Conservation (phyloP, 331 rosid species). For the Acacia pycnantha region DNA sequence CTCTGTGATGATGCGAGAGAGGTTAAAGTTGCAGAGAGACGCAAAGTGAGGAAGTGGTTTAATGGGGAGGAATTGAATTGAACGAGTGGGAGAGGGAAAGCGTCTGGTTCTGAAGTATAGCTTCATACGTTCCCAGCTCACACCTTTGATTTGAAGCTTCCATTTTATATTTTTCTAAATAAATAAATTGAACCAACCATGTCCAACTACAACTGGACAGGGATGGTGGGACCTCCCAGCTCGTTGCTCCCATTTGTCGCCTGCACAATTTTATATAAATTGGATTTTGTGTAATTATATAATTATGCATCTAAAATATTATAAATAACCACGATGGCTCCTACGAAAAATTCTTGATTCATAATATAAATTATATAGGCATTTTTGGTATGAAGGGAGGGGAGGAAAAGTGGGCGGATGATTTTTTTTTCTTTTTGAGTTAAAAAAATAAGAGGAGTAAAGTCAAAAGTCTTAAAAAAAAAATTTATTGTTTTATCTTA, state of each 20-base stretch:
- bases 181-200: background rate
- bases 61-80: background rate
- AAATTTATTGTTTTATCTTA: no score
- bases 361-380: no score
- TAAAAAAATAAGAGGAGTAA: no score
- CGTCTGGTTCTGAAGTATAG: background rate
- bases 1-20: background rate
- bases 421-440: no score
- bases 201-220: background rate
- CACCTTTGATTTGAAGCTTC: conserved; percentile 12
- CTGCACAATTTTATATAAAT: background rate
- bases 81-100: background rate
- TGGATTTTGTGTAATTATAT: background rate
- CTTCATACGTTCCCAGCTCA: background rate
- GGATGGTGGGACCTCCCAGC: conserved; percentile 28
- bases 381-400: no score
- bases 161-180: background rate
- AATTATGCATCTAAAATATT: background rate
- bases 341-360: no score
- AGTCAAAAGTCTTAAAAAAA: no score
- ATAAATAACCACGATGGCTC: no score
- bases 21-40: background rate
- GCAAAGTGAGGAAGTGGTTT: background rate
- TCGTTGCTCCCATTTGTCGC: conserved; percentile 11
- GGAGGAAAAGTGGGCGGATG: no score